phyloP scores from a whole-genome alignment of 345 rosid genomes.

The Aquilaria sinensis region DNA sequence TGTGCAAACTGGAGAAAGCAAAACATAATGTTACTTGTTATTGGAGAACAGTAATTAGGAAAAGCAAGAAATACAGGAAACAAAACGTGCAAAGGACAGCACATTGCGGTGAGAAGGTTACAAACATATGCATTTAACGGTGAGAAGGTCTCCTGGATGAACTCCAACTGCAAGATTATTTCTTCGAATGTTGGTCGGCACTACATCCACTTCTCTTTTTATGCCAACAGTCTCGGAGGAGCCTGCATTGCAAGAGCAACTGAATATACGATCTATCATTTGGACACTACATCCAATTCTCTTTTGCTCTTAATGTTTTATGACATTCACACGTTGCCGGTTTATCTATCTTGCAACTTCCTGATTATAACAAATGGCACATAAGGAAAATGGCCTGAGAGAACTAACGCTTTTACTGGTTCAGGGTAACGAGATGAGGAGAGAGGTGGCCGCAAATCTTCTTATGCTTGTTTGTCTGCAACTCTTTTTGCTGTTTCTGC shows the following conservation, averaged over 20 bases:
- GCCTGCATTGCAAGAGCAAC: constrained; percentile 25
- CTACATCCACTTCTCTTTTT: constrained; percentile 34
- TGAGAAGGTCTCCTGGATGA: constrained; percentile 23
- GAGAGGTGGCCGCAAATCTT: constrained; percentile 48
- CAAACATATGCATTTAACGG: too few relatives aligned
- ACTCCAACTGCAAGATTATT: constrained; percentile 46
- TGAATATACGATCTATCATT: neutral
- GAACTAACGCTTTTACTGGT: constrained; percentile 42
- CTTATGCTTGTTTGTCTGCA: constrained; percentile 64
- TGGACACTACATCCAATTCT: neutral
- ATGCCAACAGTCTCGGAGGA: constrained; percentile 62
- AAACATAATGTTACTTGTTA: too few relatives aligned
- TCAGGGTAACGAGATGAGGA: constrained; percentile 42
- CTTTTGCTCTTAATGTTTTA: too few relatives aligned
- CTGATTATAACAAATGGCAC: constrained; percentile 3
- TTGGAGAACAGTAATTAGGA: too few relatives aligned
- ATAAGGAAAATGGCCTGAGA: neutral
- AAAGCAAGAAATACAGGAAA: too few relatives aligned
- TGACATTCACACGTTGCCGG: too few relatives aligned
- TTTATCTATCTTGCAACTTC: neutral
- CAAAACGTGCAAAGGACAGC: too few relatives aligned
- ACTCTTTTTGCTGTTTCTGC: constrained; percentile 39
- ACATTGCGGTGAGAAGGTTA: too few relatives aligned
- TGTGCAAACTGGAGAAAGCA: too few relatives aligned
- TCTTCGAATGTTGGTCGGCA: constrained; percentile 55